Conservation (phyloP, 441 rosid genomes). For the Pelargonium hybrid region DNA sequence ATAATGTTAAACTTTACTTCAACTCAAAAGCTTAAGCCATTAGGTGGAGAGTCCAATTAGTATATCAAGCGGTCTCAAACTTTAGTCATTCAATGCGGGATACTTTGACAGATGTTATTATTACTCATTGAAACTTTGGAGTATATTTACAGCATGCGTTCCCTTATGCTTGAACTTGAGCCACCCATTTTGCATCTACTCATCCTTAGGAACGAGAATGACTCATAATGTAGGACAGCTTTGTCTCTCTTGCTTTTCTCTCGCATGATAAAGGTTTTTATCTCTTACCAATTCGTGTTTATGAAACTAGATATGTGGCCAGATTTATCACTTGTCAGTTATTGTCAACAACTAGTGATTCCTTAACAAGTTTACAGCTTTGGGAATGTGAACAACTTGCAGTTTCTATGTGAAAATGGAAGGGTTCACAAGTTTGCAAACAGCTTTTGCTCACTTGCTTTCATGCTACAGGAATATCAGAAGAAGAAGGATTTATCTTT, state of each 20-base stretch:
- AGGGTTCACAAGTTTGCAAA: slow-evolving; percentile 75
- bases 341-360: slow-evolving; percentile 9
- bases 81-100: no score
- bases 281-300: no score
- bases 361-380: slow-evolving; percentile 58
- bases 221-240: not conserved
- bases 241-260: not conserved
- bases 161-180: slow-evolving; percentile 4
- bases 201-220: not conserved
- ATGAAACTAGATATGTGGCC: not conserved
- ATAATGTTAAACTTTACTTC: not conserved
- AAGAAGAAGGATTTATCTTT: slow-evolving; percentile 25
- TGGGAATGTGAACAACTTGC: slow-evolving; percentile 67
- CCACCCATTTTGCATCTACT: not conserved
- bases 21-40: no score
- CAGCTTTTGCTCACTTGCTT: slow-evolving; percentile 69
- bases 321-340: slow-evolving; percentile 5
- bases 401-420: slow-evolving; percentile 71
- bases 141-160: not conserved
- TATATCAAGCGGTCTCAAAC: no score
- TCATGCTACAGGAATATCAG: slow-evolving; percentile 51
- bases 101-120: no score
- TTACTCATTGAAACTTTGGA: no score
- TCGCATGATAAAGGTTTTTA: not conserved
- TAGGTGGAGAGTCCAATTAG: no score